Percentiles rank a stretch among this genome's conserved stretches.
Conservation (phyloP, 805 yeast genomes). For the Teunomyces pallodes region DNA sequence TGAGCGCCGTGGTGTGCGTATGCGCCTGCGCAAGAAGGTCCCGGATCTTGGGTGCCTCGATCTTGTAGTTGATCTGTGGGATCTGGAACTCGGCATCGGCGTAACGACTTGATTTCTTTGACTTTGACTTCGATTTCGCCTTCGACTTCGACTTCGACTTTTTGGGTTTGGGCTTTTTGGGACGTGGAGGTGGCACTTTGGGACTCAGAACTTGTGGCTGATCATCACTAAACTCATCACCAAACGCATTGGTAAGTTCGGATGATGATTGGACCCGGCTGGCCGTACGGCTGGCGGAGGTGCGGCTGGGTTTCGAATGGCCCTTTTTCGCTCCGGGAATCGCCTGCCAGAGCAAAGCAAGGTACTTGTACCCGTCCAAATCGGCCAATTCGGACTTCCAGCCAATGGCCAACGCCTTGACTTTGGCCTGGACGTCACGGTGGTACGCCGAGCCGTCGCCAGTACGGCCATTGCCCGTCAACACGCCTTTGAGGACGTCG, state of each 20-base stretch:
- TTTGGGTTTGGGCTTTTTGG: background rate
- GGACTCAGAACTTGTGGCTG: too few species aligned
- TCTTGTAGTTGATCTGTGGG: constrained; percentile 64
- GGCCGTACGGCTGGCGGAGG: background rate
- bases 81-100: constrained; percentile 55
- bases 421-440: constrained; percentile 44
- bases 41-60: constrained; percentile 72
- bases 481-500: constrained; percentile 57
- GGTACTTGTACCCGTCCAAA: constrained; percentile 45
- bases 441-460: constrained; percentile 38
- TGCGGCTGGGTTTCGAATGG: background rate
- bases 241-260: background rate
- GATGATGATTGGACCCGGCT: background rate
- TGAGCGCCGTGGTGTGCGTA: constrained; percentile 66
- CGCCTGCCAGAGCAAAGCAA: constrained; percentile 46
- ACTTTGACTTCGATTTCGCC: constrained; percentile 11
- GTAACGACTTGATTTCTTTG: constrained; percentile 16
- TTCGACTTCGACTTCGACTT: background rate
- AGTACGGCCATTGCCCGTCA: constrained; percentile 36
- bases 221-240: constrained; percentile 7
- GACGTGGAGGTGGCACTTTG: background rate
- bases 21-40: constrained; percentile 71
- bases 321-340: constrained; percentile 34
- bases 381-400: constrained; percentile 66
- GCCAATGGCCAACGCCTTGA: constrained; percentile 51